Conservation (phyloP, 306 rosid genomes). For the Cajanus cajan region DNA sequence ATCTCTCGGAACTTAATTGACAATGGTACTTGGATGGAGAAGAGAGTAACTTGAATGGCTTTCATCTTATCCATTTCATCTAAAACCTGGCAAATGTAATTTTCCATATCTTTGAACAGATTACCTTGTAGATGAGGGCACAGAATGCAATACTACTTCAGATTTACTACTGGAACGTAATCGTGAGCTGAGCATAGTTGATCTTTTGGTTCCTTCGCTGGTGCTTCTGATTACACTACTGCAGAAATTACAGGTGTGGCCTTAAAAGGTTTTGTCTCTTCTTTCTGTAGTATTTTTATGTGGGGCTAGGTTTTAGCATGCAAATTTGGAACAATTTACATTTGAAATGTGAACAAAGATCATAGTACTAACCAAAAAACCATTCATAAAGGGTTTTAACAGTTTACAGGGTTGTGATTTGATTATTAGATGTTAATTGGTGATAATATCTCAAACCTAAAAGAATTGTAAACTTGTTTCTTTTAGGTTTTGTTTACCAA, state of each 20-base stretch:
- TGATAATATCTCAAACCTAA: conserved; percentile 6
- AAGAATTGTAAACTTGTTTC: not conserved
- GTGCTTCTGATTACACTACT: conserved; percentile 71
- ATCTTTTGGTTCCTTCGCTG: conserved; percentile 88
- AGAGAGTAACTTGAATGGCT: not conserved
- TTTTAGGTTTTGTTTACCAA: not conserved
- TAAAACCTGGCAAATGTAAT: conserved; percentile 15
- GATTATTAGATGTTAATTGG: conserved; percentile 19
- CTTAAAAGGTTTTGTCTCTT: conserved; percentile 13
- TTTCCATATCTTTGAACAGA: conserved; percentile 55
- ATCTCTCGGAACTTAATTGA: not conserved
- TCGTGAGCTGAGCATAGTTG: conserved; percentile 83
- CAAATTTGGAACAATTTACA: not conserved
- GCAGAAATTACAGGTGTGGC: conserved; percentile 79
- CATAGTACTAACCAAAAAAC: not conserved
- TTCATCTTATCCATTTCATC: not conserved
- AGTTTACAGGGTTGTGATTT: conserved; percentile 1
- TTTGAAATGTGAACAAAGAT: not conserved
- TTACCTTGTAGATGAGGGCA: conserved; percentile 98
- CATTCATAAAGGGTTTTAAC: not conserved
- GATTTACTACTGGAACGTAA: conserved; percentile 86
- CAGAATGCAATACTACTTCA: conserved; percentile 91
- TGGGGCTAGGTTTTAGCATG: conserved; percentile 8
- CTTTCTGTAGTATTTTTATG: not conserved
- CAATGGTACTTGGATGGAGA: not conserved